Percentiles rank a stretch among this genome's conserved stretches.
These are phyloP conservation scores for Dendrocalamus sinicus DNA, from an alignment of 176 grass and related monocot species.

Conservation along the genomic window DNA sequence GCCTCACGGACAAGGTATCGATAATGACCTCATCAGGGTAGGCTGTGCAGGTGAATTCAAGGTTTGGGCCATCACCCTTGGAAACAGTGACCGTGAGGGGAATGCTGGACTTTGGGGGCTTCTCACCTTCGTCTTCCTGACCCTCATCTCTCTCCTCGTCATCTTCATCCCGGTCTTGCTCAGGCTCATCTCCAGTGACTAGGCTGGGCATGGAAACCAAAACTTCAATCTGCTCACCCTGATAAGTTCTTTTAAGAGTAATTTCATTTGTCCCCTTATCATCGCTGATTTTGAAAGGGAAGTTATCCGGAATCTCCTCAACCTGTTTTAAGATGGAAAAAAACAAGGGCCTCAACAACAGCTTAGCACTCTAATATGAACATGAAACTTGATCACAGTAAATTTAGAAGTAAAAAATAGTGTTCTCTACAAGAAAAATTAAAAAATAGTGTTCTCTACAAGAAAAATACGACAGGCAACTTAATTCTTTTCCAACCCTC, in stretches of 20 bases:
- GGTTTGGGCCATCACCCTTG: slow-evolving; percentile 53
- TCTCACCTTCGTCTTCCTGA: slow-evolving; percentile 38
- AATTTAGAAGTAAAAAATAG: background rate
- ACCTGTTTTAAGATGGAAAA: slow-evolving; percentile 44
- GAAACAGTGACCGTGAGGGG: slow-evolving; percentile 70
- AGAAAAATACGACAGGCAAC: background rate
- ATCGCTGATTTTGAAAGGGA: slow-evolving; percentile 84
- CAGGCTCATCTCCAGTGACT: slow-evolving; percentile 76
- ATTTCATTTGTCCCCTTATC: slow-evolving; percentile 60
- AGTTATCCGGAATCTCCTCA: slow-evolving; percentile 69
- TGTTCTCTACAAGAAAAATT: background rate
- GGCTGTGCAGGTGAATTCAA: slow-evolving; percentile 84
- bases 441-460: background rate
- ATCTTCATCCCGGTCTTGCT: slow-evolving; percentile 41
- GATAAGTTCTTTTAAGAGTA: slow-evolving; percentile 69
- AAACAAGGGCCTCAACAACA: slow-evolving; percentile 8
- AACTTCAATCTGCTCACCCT: slow-evolving; percentile 71
- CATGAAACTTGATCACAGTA: background rate
- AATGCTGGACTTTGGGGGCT: slow-evolving; percentile 54
- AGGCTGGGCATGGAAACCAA: slow-evolving; percentile 87
- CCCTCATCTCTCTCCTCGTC: slow-evolving; percentile 30
- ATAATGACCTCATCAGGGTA: slow-evolving; percentile 85
- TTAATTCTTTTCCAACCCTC: background rate
- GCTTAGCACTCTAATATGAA: background rate
- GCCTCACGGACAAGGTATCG: slow-evolving; percentile 67